These are phyloP conservation scores for Pythium biforme DNA, from an alignment of 352 stramenopile species.

Conservation along the genomic window DNA sequence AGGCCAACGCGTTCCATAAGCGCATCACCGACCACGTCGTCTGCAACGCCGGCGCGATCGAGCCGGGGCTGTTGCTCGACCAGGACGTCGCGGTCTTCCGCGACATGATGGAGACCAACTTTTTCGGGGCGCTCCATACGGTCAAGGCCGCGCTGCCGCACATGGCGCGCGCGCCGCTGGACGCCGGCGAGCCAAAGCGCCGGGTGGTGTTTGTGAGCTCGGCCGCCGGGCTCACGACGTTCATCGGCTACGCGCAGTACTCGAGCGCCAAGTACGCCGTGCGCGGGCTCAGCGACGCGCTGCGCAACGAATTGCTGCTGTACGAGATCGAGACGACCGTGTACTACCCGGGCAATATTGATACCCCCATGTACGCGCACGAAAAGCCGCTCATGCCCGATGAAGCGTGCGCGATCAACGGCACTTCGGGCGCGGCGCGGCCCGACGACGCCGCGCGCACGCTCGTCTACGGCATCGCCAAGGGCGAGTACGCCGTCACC, in stretches of 20 bases:
- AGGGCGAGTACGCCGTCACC: slow-evolving; percentile 57
- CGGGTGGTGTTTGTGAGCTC: slow-evolving; percentile 58
- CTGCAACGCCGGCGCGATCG: slow-evolving; percentile 32
- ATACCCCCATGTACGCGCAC: slow-evolving; percentile 21
- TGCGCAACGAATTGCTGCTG: slow-evolving; percentile 71
- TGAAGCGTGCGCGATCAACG: background rate
- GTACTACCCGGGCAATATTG: slow-evolving; percentile 85
- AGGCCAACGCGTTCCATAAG: slow-evolving; percentile 57
- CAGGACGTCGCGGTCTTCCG: slow-evolving; percentile 44
- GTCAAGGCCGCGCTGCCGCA: slow-evolving; percentile 52
- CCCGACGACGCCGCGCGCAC: slow-evolving; percentile 37
- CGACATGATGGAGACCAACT: slow-evolving; percentile 55
- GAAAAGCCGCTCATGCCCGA: slow-evolving; percentile 1
- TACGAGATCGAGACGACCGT: slow-evolving; percentile 85
- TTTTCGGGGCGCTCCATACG: slow-evolving; percentile 52
- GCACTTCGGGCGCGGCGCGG: background rate
- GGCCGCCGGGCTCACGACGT: slow-evolving; percentile 40
- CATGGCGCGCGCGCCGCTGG: slow-evolving; percentile 40
- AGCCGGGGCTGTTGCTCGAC: slow-evolving; percentile 47
- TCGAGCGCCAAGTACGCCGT: slow-evolving; percentile 88
- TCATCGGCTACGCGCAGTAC: slow-evolving; percentile 90
- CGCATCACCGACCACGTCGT: slow-evolving; percentile 57
- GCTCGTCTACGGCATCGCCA: slow-evolving; percentile 46
- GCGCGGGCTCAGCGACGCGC: slow-evolving; percentile 87
- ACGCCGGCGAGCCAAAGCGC: slow-evolving; percentile 24